phyloP scores from a whole-genome alignment of 169 alveolate genomes.

The Amoebophrya sp. region DNA sequence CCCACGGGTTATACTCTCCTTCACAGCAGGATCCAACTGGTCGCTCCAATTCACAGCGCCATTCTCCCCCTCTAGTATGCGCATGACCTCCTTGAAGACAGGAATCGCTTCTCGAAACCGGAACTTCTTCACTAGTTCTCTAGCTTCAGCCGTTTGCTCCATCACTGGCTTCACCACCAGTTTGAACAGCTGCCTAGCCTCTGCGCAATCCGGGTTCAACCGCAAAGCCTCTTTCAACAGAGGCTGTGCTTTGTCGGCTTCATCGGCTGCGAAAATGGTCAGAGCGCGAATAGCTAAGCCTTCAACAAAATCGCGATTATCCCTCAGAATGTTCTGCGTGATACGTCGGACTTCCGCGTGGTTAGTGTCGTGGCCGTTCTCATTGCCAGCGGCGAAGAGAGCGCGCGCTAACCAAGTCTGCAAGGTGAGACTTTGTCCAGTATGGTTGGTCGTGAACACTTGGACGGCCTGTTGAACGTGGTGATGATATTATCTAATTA shows the following conservation, averaged over 20 bases:
- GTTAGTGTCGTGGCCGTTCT: neutral
- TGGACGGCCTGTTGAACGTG: neutral
- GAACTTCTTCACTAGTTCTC: neutral
- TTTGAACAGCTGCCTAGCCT: neutral
- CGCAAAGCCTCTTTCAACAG: neutral
- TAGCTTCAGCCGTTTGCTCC: neutral
- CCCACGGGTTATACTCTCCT: neutral
- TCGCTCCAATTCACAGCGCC: too few species aligned
- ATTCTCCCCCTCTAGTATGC: neutral
- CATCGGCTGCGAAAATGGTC: neutral
- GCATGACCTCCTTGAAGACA: neutral
- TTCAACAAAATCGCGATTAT: neutral
- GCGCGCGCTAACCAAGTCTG: slow-evolving; percentile 14
- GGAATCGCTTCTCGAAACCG: neutral
- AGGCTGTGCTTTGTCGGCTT: neutral
- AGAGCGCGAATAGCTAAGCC: neutral
- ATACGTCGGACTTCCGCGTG: neutral
- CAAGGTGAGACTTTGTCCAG: neutral
- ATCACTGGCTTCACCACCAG: neutral
- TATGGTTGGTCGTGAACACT: neutral
- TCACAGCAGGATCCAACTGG: neutral
- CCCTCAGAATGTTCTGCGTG: neutral
- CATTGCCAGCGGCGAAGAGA: neutral
- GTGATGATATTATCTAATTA: neutral
- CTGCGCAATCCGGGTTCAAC: slow-evolving; percentile 14